phyloP scores from a whole-genome alignment of 768 basidiomycete species.

The Xanthoconium purpureum region DNA sequence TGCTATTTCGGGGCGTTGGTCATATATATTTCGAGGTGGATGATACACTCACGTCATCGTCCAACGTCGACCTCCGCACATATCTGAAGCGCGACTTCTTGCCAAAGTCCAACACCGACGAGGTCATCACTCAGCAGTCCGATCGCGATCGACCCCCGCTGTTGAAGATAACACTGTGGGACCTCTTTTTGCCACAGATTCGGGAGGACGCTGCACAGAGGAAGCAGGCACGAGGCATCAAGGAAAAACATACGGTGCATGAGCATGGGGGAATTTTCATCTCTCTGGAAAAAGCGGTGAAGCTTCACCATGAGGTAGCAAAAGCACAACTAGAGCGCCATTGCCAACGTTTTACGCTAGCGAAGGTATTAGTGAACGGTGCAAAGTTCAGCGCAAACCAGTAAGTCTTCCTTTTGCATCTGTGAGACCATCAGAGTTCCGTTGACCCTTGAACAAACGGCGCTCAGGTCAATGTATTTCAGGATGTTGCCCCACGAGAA shows the following conservation, averaged over 20 bases:
- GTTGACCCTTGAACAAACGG: background rate
- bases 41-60: background rate
- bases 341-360: background rate
- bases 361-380: background rate
- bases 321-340: background rate
- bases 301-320: background rate
- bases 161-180: slow-evolving; percentile 1
- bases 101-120: background rate
- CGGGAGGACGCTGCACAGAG: background rate
- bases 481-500: background rate
- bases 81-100: background rate
- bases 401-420: background rate
- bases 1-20: slow-evolving; percentile 6
- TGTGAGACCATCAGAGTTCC: background rate
- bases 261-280: background rate
- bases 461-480: background rate
- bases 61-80: background rate
- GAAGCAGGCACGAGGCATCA: background rate
- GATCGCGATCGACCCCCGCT: slow-evolving; percentile 3
- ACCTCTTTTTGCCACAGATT: background rate
- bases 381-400: background rate
- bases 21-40: slow-evolving; percentile 4
- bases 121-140: background rate
- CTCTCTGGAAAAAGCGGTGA: background rate
- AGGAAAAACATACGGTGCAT: background rate